These are phyloP conservation scores for Aspergillus ustus DNA, from an alignment of 2,329 filamentous ascomycete genomes.

Conservation along the genomic window DNA sequence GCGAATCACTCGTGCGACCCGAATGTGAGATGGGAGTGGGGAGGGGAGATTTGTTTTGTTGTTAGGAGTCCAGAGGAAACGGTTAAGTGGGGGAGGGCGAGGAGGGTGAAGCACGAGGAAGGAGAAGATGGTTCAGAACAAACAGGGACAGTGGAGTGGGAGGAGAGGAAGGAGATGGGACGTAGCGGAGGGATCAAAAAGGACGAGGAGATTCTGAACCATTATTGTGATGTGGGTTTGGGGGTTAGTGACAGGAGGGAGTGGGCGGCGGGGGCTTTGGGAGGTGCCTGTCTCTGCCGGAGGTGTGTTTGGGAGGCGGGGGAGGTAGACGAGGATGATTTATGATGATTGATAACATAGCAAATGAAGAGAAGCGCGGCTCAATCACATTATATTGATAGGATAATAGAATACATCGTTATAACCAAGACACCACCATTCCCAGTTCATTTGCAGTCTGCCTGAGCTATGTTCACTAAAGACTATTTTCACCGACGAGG, in stretches of 20 bases:
- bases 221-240: slow-evolving; percentile 88
- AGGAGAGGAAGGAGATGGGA: slow-evolving; percentile 48
- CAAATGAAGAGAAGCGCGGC: slow-evolving; percentile 4
- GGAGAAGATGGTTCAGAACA: slow-evolving; percentile 7
- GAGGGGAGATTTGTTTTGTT: slow-evolving; percentile 51
- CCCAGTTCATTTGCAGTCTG: not conserved
- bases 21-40: slow-evolving; percentile 94
- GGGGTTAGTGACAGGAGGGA: slow-evolving; percentile 80
- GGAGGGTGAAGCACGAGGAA: slow-evolving; percentile 19
- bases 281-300: slow-evolving; percentile 84
- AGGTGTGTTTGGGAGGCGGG: slow-evolving; percentile 76
- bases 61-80: slow-evolving; percentile 39
- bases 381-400: not conserved
- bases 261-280: slow-evolving; percentile 85
- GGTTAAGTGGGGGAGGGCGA: slow-evolving; percentile 40
- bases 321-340: slow-evolving; percentile 19
- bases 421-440: not conserved
- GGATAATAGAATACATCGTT: slow-evolving; percentile 12
- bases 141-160: slow-evolving; percentile 19
- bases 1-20: slow-evolving; percentile 97
- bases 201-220: slow-evolving; percentile 86
- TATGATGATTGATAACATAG: not conserved
- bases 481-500: slow-evolving; percentile 21
- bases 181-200: slow-evolving; percentile 58
- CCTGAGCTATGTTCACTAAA: not conserved